Percentiles rank a stretch among this genome's conserved stretches.
Conservation (phyloP, 108 stramenopile species). For the Nannochloropsis granulata region DNA sequence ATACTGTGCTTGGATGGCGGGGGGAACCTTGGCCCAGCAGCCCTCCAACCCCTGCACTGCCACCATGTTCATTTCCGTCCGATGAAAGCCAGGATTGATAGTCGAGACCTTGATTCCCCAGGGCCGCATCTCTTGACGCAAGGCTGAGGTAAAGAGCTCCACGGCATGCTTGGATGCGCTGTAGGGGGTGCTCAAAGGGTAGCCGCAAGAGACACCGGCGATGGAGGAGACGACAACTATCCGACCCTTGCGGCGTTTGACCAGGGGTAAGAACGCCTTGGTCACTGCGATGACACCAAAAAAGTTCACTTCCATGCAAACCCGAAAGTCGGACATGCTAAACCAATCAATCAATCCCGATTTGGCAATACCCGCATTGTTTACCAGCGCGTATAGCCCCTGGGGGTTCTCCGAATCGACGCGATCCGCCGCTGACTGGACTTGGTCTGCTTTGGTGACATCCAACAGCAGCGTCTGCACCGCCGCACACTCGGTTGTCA, state of each 20-base stretch:
- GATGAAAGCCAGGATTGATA: neutral
- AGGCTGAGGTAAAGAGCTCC: constrained; percentile 22
- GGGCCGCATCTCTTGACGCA: constrained; percentile 30
- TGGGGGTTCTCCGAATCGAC: neutral
- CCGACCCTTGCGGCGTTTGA: constrained; percentile 13
- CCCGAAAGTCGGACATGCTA: constrained; percentile 1
- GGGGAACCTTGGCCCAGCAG: neutral
- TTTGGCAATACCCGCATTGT: constrained; percentile 43
- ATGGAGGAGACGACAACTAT: constrained; percentile 40
- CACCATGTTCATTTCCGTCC: neutral
- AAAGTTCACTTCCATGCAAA: constrained; percentile 36
- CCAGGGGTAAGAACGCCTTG: constrained; percentile 41
- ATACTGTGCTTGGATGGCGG: neutral
- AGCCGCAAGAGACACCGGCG: constrained; percentile 27
- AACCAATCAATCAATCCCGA: constrained; percentile 41
- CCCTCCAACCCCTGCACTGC: neutral
- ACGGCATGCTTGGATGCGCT: constrained; percentile 40
- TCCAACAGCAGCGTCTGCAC: neutral
- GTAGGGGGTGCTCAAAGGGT: constrained; percentile 18
- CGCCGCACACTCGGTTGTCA: neutral
- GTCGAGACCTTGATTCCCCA: constrained; percentile 26
- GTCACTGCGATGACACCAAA: constrained; percentile 35
- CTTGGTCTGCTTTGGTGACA: neutral
- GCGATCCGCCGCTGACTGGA: neutral
- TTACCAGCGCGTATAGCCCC: constrained; percentile 37